A percentile compares a stretch with the other conserved stretches of the same genome.
These are phyloP conservation scores for Talaromyces sp. DNA, from an alignment of 2,329 filamentous ascomycete species.

Conservation along the genomic window DNA sequence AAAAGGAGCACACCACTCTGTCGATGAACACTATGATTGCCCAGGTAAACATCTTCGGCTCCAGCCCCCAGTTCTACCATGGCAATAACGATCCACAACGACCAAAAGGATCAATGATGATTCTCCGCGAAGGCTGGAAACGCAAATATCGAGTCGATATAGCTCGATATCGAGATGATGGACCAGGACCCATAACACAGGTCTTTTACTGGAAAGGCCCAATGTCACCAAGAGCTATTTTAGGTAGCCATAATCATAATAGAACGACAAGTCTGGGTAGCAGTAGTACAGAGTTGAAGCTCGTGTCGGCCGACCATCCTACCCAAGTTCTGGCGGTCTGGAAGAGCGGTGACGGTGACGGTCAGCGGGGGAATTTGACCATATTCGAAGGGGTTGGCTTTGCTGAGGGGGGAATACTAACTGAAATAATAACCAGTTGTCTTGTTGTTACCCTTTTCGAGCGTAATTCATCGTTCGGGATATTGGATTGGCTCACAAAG, in stretches of 20 bases:
- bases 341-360: slow-evolving; percentile 7
- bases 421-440: slow-evolving; percentile 11
- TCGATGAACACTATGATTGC: neutral
- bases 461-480: slow-evolving; percentile 10
- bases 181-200: neutral
- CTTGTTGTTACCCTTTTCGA: slow-evolving; percentile 12
- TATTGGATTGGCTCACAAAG: neutral
- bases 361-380: slow-evolving; percentile 9
- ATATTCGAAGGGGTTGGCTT: slow-evolving; percentile 9
- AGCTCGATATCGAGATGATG: neutral
- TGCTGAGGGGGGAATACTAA: slow-evolving; percentile 10
- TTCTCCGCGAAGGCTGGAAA: neutral
- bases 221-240: neutral
- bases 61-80: neutral
- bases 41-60: neutral
- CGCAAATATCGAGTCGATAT: slow-evolving; percentile 6
- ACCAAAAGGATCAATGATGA: neutral
- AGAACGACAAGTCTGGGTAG: neutral
- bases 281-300: slow-evolving; percentile 5
- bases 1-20: neutral
- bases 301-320: slow-evolving; percentile 9
- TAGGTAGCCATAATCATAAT: neutral
- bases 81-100: neutral
- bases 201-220: slow-evolving; percentile 8
- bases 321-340: slow-evolving; percentile 12